Percentiles rank a stretch among this genome's conserved stretches.
phyloP scores from a whole-genome alignment of 306 rosid genomes.

The Quercus cerris region DNA sequence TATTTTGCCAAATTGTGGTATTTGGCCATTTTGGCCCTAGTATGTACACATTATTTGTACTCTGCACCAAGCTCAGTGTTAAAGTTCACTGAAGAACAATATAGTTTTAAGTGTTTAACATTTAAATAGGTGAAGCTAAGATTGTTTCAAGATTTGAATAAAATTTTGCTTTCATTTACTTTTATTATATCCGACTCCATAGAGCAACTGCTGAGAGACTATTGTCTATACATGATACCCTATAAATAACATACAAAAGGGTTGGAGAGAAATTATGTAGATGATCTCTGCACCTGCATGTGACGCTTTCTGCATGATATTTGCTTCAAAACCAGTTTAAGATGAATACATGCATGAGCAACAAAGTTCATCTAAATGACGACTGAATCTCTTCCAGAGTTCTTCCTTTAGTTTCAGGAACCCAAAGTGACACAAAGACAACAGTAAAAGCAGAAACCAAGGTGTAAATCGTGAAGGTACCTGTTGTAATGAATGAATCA shows the following conservation, averaged over 20 bases:
- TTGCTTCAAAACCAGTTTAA: neutral
- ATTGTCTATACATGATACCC: neutral
- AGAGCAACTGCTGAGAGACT: neutral
- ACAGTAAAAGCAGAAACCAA: constrained; percentile 51
- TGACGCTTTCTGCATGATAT: neutral
- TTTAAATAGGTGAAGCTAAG: neutral
- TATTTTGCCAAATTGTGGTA: no score
- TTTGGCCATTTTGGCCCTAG: no score
- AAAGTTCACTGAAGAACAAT: neutral
- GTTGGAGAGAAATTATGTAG: neutral
- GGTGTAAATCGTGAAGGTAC: constrained; percentile 62
- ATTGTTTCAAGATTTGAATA: neutral
- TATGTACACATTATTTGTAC: neutral
- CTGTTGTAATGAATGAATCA: constrained; percentile 28
- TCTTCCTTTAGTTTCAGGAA: constrained; percentile 88
- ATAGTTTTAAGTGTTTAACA: neutral
- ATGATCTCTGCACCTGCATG: neutral
- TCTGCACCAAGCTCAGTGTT: neutral
- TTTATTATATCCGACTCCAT: neutral
- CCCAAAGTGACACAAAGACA: constrained; percentile 51
- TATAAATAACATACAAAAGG: neutral
- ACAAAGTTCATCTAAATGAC: constrained; percentile 56
- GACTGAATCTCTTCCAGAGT: constrained; percentile 80
- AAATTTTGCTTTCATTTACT: neutral
- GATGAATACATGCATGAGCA: neutral